phyloP scores from a whole-genome alignment of 2,329 filamentous ascomycete genomes.

The Westerdykella ornata region DNA sequence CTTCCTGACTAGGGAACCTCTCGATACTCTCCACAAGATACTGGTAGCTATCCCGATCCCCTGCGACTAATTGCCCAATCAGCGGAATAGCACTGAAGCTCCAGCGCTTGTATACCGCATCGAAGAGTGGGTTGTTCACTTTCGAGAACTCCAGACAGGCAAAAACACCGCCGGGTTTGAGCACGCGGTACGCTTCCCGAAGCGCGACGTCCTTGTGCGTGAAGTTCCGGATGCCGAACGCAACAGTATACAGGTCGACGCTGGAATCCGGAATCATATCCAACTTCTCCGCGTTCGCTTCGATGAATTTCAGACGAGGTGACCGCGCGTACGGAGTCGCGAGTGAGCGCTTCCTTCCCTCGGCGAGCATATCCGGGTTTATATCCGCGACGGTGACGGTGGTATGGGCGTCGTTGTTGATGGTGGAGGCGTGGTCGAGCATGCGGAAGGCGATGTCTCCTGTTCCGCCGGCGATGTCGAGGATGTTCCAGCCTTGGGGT shows the following conservation, averaged over 20 bases:
- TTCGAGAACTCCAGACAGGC: slow-evolving; percentile 95
- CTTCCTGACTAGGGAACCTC: slow-evolving; percentile 76
- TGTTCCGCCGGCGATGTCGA: slow-evolving; percentile 94
- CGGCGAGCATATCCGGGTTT: slow-evolving; percentile 88
- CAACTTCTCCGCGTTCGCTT: slow-evolving; percentile 83
- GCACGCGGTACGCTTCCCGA: slow-evolving; percentile 73
- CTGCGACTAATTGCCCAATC: slow-evolving; percentile 90
- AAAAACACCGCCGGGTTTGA: slow-evolving; percentile 92
- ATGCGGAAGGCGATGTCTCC: slow-evolving; percentile 97
- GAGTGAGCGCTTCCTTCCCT: slow-evolving; percentile 72
- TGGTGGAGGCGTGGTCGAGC: slow-evolving; percentile 74
- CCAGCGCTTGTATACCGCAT: slow-evolving; percentile 89
- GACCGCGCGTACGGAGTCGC: slow-evolving; percentile 53
- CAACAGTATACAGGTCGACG: slow-evolving; percentile 95
- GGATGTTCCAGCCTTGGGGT: slow-evolving; percentile 59
- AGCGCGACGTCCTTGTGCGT: slow-evolving; percentile 81
- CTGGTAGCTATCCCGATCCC: slow-evolving; percentile 93
- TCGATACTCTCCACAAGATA: slow-evolving; percentile 98
- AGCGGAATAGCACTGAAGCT: slow-evolving; percentile 90
- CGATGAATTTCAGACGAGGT: slow-evolving; percentile 62
- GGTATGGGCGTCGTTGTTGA: slow-evolving; percentile 73
- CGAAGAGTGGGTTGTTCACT: slow-evolving; percentile 69
- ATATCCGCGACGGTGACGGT: slow-evolving; percentile 92
- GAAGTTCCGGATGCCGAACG: slow-evolving; percentile 97
- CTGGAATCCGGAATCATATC: slow-evolving; percentile 57